Percentiles rank a stretch among this genome's conserved stretches.
Evolutionary conservation across 331 rosid genomes (phyloP).

Genomic region (Saraca asoca): DNA sequence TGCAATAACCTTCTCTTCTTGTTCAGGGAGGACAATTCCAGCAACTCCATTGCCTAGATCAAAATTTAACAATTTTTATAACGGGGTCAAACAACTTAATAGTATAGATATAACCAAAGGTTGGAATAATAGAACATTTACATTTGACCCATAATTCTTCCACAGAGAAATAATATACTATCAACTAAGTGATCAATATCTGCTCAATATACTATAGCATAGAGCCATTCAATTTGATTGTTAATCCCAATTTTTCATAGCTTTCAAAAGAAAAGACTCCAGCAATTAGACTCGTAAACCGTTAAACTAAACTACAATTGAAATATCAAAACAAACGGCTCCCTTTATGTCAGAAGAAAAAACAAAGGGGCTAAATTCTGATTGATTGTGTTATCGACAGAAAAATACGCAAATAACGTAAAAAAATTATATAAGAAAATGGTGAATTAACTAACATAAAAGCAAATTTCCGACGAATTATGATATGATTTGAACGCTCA

Average conservation of each 20-base stretch:
- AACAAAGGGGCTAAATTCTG: not conserved
- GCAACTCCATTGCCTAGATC: slow-evolving; percentile 61
- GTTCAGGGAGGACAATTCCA: slow-evolving; percentile 71
- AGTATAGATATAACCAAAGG: not conserved
- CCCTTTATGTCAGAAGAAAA: not conserved
- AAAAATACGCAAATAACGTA: not conserved
- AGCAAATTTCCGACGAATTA: too few species aligned
- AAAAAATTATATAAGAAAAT: too few species aligned
- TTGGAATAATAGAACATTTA: too few species aligned
- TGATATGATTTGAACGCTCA: too few species aligned
- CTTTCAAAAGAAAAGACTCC: not conserved
- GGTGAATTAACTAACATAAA: too few species aligned
- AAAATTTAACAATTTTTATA: slow-evolving; percentile 7
- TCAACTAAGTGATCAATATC: too few species aligned
- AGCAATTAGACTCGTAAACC: not conserved
- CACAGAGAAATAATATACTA: too few species aligned
- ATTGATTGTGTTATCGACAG: too few species aligned
- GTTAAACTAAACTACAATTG: not conserved
- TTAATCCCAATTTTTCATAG: too few species aligned
- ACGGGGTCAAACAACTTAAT: not conserved
- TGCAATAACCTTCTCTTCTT: slow-evolving; percentile 72
- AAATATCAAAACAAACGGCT: not conserved
- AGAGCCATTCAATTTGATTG: too few species aligned
- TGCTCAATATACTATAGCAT: too few species aligned
- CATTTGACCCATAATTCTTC: too few species aligned